These are phyloP conservation scores for Hibiscus syriacus DNA, from an alignment of 345 rosid genomes.

Conservation along the genomic window DNA sequence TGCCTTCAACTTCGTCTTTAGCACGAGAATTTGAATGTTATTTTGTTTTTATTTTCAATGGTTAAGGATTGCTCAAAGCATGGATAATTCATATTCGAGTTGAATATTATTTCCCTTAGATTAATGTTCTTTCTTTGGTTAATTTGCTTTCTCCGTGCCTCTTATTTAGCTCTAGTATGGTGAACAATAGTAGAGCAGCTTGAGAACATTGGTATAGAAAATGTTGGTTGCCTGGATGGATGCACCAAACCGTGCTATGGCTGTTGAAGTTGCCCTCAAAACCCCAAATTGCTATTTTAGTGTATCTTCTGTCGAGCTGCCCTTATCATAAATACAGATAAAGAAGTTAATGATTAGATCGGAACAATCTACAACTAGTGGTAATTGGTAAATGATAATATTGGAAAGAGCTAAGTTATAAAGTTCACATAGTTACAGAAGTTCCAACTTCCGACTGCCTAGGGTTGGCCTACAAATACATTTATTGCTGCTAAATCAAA, in stretches of 20 bases:
- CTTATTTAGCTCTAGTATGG: not conserved
- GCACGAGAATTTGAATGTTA: slow-evolving; percentile 12
- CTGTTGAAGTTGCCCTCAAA: not conserved
- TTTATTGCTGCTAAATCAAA: not conserved
- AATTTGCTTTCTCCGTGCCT: not conserved
- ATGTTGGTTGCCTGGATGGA: not conserved
- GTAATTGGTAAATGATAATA: not conserved
- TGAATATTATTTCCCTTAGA: not conserved
- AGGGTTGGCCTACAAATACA: not conserved
- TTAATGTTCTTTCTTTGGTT: not conserved
- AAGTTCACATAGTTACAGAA: not conserved
- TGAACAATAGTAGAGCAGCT: not conserved
- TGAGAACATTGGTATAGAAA: not conserved
- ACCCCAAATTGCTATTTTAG: too few relatives aligned
- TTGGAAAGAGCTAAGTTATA: not conserved
- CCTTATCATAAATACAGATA: not conserved
- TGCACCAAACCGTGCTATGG: not conserved
- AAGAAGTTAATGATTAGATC: not conserved
- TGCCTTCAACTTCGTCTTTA: slow-evolving; percentile 5
- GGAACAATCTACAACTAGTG: not conserved
- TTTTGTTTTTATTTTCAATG: not conserved
- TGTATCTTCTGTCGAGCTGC: not conserved
- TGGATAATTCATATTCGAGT: not conserved
- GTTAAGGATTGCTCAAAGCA: not conserved
- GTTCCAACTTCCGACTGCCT: not conserved